Evolutionary conservation across 768 basidiomycete species (phyloP).

Genomic region (Leccinum aurantiacum): DNA sequence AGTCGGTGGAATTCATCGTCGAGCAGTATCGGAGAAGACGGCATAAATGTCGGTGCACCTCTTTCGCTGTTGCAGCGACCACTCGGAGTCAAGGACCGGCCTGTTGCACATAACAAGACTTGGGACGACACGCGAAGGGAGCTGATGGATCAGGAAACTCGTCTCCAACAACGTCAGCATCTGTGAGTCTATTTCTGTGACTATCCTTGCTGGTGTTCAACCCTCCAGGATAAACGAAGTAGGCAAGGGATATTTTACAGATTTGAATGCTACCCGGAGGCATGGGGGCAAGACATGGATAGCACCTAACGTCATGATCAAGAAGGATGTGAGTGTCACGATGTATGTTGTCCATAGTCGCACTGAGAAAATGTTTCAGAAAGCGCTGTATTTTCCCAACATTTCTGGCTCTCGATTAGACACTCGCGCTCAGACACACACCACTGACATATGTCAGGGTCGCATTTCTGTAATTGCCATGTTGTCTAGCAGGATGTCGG

Average conservation of each 20-base stretch:
- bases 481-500: constrained; percentile 84
- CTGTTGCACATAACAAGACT: constrained; percentile 57
- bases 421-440: constrained; percentile 58
- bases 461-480: constrained; percentile 80
- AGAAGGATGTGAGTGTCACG: constrained; percentile 73
- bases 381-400: constrained; percentile 90
- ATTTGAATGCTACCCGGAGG: constrained; percentile 73
- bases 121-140: constrained; percentile 65
- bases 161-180: constrained; percentile 69
- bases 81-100: constrained; percentile 71
- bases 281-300: constrained; percentile 96
- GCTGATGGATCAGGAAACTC: constrained; percentile 67
- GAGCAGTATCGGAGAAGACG: constrained; percentile 1
- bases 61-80: constrained; percentile 57
- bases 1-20: constrained; percentile 24
- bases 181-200: constrained; percentile 34
- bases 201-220: background rate
- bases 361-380: constrained; percentile 45
- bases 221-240: constrained; percentile 54
- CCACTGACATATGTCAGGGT: constrained; percentile 73
- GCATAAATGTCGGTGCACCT: constrained; percentile 8
- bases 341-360: background rate
- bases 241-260: constrained; percentile 85
- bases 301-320: constrained; percentile 84
- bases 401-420: constrained; percentile 70